Conservation (phyloP, 768 basidiomycete genomes). For the Leccinum olivaceopallidum region DNA sequence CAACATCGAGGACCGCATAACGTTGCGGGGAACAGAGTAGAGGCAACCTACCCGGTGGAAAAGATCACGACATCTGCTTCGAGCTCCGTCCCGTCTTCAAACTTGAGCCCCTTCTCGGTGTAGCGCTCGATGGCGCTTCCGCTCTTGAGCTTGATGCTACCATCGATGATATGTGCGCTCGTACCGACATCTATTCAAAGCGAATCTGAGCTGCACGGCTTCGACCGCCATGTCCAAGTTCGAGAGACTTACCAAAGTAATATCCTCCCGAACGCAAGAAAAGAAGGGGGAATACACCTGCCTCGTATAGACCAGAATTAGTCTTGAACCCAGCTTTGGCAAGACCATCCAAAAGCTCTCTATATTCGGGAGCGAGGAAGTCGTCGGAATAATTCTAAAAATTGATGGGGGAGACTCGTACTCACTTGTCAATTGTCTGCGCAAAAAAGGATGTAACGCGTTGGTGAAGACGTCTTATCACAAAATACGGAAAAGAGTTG, state of each 20-base stretch:
- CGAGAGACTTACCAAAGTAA: conserved; percentile 36
- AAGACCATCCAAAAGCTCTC: conserved; percentile 39
- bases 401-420: background rate
- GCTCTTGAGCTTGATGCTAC: conserved; percentile 53
- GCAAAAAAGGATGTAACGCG: conserved; percentile 18
- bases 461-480: conserved; percentile 21
- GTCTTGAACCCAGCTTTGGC: conserved; percentile 40
- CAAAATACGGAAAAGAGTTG: conserved; percentile 18
- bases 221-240: background rate
- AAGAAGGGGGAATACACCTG: conserved; percentile 34
- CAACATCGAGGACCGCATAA: background rate
- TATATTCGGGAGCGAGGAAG: conserved; percentile 10
- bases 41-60: conserved; percentile 27
- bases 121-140: conserved; percentile 36
- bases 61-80: conserved; percentile 36
- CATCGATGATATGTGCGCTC: conserved; percentile 43
- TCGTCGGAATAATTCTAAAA: background rate
- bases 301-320: conserved; percentile 34
- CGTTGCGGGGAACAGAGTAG: background rate
- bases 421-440: conserved; percentile 31
- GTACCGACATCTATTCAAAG: conserved; percentile 38
- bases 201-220: background rate
- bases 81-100: conserved; percentile 32
- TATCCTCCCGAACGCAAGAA: conserved; percentile 38
- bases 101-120: conserved; percentile 32